Conservation (phyloP, 2,329 filamentous ascomycete species). For the Aspergillus proliferans region DNA sequence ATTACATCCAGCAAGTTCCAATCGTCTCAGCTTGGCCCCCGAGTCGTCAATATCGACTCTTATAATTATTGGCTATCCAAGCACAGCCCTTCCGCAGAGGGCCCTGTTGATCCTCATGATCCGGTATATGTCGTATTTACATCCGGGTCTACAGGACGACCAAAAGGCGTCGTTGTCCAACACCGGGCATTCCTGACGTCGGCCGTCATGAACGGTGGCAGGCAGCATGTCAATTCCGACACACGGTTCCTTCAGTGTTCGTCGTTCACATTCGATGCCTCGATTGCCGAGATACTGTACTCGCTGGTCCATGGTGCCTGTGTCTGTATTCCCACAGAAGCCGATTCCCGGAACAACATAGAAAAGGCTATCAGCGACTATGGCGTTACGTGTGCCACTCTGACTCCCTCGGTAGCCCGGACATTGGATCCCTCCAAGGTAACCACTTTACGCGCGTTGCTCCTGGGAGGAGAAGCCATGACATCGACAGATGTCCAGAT, state of each 20-base stretch:
- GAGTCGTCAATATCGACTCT: background rate
- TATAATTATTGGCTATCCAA: background rate
- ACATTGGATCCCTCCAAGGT: constrained; percentile 29
- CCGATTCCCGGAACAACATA: constrained; percentile 38
- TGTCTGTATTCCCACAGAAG: constrained; percentile 39
- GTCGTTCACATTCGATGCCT: constrained; percentile 41
- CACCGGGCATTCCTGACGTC: constrained; percentile 50
- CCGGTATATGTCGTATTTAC: constrained; percentile 48
- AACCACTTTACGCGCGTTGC: constrained; percentile 27
- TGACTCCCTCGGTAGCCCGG: constrained; percentile 49
- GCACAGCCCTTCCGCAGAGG: background rate
- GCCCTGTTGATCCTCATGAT: background rate
- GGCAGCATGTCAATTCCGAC: constrained; percentile 42
- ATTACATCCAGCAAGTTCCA: constrained; percentile 3
- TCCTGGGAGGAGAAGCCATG: constrained; percentile 30
- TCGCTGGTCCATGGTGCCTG: constrained; percentile 36
- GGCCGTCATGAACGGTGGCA: constrained; percentile 42
- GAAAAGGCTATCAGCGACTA: constrained; percentile 26
- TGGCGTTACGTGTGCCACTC: constrained; percentile 45
- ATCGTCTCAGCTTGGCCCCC: background rate
- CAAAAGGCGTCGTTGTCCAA: constrained; percentile 53
- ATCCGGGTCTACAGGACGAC: constrained; percentile 44
- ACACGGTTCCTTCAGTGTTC: constrained; percentile 35
- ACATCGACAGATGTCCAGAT: constrained; percentile 22
- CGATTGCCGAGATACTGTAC: constrained; percentile 30